Conservation (phyloP, 1,284 basidiomycete genomes). For the Pseudozyma pruni region DNA sequence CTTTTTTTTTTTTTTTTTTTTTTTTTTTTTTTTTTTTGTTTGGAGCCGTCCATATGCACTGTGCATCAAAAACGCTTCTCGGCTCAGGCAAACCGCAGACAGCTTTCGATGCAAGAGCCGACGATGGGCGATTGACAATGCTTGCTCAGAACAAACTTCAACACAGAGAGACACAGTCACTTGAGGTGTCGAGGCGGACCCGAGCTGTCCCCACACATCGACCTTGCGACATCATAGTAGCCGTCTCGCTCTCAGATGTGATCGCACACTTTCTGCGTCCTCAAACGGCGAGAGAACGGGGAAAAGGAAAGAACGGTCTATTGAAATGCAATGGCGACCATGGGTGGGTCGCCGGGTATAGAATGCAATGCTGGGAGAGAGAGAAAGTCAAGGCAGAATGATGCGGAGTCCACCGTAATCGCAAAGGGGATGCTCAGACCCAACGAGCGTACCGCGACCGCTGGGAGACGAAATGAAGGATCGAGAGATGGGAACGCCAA, state of each 20-base stretch:
- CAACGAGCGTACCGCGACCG: slow-evolving; percentile 26
- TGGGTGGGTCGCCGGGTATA: slow-evolving; percentile 3
- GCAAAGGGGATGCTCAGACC: slow-evolving; percentile 25
- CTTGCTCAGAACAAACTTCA: too few relatives aligned
- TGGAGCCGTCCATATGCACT: too few relatives aligned
- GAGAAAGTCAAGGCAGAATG: slow-evolving; percentile 27
- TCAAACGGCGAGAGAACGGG: not conserved
- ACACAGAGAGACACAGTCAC: too few relatives aligned
- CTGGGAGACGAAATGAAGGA: slow-evolving; percentile 52
- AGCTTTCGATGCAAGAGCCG: not conserved
- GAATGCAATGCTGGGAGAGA: not conserved
- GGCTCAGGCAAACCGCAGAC: too few relatives aligned
- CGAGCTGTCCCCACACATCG: too few relatives aligned
- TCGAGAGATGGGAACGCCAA: slow-evolving; percentile 34
- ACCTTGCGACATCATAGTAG: too few relatives aligned
- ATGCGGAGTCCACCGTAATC: slow-evolving; percentile 48
- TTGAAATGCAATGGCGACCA: slow-evolving; percentile 1
- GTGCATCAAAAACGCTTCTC: too few relatives aligned
- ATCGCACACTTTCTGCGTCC: not conserved
- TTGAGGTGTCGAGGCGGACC: too few relatives aligned
- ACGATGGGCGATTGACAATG: slow-evolving; percentile 1
- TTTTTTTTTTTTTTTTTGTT: not conserved
- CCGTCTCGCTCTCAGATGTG: too few relatives aligned
- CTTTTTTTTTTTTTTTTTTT: not conserved
- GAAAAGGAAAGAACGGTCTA: not conserved